Percentiles rank a stretch among this genome's conserved stretches.
Evolutionary conservation across 352 stramenopile genomes (phyloP).

Genomic region (Aphanomyces euteiches): DNA sequence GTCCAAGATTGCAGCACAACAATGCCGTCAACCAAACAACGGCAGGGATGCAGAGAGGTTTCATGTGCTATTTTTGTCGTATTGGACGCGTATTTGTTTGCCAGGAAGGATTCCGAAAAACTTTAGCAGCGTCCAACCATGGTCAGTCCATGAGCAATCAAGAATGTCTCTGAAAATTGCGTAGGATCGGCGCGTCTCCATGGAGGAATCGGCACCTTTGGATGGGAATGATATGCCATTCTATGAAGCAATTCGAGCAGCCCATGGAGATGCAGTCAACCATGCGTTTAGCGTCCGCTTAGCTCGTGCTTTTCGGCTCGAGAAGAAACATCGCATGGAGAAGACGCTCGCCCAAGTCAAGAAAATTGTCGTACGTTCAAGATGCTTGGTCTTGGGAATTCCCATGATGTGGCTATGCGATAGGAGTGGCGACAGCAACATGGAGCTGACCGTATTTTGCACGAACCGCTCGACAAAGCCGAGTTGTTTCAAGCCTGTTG

Average conservation of each 20-base stretch:
- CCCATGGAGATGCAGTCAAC: conserved; percentile 51
- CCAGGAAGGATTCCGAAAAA: too few species aligned
- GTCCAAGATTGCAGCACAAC: too few species aligned
- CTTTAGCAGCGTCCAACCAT: too few species aligned
- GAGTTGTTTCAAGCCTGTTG: conserved; percentile 69
- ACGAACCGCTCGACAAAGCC: conserved; percentile 46
- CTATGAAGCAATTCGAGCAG: conserved; percentile 52
- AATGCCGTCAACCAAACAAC: too few species aligned
- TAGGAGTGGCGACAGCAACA: conserved; percentile 46
- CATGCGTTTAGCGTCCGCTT: conserved; percentile 64
- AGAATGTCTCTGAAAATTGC: too few species aligned
- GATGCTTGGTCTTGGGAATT: neutral
- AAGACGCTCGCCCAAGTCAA: conserved; percentile 60
- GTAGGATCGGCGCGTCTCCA: neutral
- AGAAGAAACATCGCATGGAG: conserved; percentile 69
- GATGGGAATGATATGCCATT: conserved; percentile 49
- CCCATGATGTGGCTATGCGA: neutral
- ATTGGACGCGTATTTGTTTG: too few species aligned
- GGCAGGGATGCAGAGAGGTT: too few species aligned
- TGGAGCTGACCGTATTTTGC: conserved; percentile 50
- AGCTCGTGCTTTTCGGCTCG: conserved; percentile 50
- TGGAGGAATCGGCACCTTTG: conserved; percentile 51
- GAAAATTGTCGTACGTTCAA: conserved; percentile 40
- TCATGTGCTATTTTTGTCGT: too few species aligned
- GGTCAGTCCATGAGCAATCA: too few species aligned